These are phyloP conservation scores for Pluteus cervinus DNA, from an alignment of 768 basidiomycete genomes.

Conservation along the genomic window DNA sequence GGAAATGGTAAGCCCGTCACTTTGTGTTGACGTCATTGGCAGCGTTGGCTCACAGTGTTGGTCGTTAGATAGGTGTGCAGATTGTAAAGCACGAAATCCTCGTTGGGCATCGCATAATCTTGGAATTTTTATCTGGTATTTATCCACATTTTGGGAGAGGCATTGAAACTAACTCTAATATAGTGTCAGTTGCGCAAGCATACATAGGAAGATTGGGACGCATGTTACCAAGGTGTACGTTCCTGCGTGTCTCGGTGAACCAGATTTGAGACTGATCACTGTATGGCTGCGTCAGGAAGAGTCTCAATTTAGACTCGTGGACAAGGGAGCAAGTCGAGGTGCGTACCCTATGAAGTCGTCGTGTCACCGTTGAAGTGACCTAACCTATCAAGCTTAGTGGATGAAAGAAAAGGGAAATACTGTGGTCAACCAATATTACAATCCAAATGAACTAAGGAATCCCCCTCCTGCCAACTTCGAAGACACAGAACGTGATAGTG, in stretches of 20 bases:
- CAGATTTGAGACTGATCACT: neutral
- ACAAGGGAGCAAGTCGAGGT: slow-evolving; percentile 87
- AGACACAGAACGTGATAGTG: slow-evolving; percentile 78
- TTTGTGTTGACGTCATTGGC: neutral
- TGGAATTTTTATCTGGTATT: slow-evolving; percentile 83
- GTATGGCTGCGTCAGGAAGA: slow-evolving; percentile 53
- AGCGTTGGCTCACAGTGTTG: slow-evolving; percentile 3
- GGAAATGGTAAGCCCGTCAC: slow-evolving; percentile 66
- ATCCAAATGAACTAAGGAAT: slow-evolving; percentile 76
- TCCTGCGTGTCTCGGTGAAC: neutral
- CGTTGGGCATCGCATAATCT: slow-evolving; percentile 88
- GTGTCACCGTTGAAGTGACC: neutral
- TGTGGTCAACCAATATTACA: slow-evolving; percentile 74
- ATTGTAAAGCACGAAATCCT: slow-evolving; percentile 83
- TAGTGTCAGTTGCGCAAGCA: slow-evolving; percentile 82
- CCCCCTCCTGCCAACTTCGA: slow-evolving; percentile 80
- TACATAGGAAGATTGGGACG: slow-evolving; percentile 93
- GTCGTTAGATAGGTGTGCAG: slow-evolving; percentile 78
- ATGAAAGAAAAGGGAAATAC: slow-evolving; percentile 82
- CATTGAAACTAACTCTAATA: slow-evolving; percentile 7
- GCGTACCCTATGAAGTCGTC: slow-evolving; percentile 15
- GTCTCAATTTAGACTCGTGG: slow-evolving; percentile 84
- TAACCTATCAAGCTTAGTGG: slow-evolving; percentile 31
- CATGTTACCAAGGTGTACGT: slow-evolving; percentile 91
- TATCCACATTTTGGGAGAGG: slow-evolving; percentile 6